Evolutionary conservation across 129 eudicot genomes (phyloP), one percentile per base, ranked within the genome.

Genomic region (Solidago caesia): DNA sequence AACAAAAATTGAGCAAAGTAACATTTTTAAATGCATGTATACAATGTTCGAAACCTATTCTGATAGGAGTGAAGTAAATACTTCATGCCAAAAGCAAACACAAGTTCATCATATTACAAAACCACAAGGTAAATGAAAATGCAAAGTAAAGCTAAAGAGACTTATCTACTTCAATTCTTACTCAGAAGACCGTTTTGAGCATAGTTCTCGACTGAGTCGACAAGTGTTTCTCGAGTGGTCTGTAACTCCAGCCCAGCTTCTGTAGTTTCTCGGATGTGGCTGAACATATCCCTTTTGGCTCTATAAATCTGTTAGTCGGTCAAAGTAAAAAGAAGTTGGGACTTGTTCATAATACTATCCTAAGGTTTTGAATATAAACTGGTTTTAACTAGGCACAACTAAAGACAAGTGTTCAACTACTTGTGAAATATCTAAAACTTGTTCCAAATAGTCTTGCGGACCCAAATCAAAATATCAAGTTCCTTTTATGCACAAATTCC

Each of bases 191-290:
- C 93, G 47, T 70, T 68, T 62, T 76, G 65, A 45, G 72, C 87
- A 76, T 80, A 92, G 72, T 84, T 85, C 44, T 87, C 90, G 9
- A 92, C 78, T 9, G 94, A 67, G 72, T 92, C 95, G n/a, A 84
- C 81, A 46, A 92, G 87, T 55, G 96, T 92, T 75, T 92, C 96
- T 72, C 89, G 68, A 92, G 72, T 51, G 96, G 85, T 81, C 88
- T 85, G 75, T 61, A 87, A 63, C 80, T 76, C 96, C 91, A 92
- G 1, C 97, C 96, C 71, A 92, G 75, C 60, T 59, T 75, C 82
- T 87, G 89, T 78, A 92, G 66, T 75, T 92, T 92, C 72, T 84
- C 96, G 21, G 87, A 84, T 52, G 84, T 75, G 58, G 4, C 60
- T 7, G 72, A 60, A 25, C 5, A 57, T 29, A 7, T 15, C 26